Evolutionary conservation across 2,329 filamentous ascomycete species (phyloP), one percentile per base, ranked within the genome.

Genomic region (Fusarium burgessii): DNA sequence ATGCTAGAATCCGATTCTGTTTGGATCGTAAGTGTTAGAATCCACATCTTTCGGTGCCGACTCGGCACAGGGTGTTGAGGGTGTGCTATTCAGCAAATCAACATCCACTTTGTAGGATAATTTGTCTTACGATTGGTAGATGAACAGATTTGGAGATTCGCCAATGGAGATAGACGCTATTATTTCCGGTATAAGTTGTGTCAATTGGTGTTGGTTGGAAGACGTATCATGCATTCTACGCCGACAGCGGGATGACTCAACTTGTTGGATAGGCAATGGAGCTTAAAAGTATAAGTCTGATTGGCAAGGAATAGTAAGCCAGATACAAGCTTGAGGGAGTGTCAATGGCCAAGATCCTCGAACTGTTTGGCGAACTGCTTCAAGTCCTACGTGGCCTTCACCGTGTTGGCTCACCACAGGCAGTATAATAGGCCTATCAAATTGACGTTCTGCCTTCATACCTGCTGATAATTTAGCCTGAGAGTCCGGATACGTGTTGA

Each of bases 1-100:
- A 43, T 55, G 20, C 25, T 12, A 58, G 65, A 57, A 49, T 52
- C 57, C 36, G 60, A 41, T 49, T 57, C 43, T 62, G 43, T 42
- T 49, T 45, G 50, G 27, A 35, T 56, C 25, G 46, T 38, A 52
- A 66, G 64, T 72, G 59, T 43, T 40, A 27, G 56, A 54, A 63
- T 41, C 54, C 52, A 64, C 47, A 42, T 45, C 13, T 25, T 29
- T 72, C 69, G 69, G 69, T 56, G 46, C 69, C 69, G 69, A 71
- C 13, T 72, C 69, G 69, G 69, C 69, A 32, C 18, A 51, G 35
- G 23, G 11, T 17, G 45, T 27, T 20, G 49, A 43, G 25, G 38
- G 45, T 50, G 41, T 42, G 60, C 41, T 49, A 45, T 56, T 5
- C 6, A 55, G 35, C 47, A 41, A 41, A 47, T 20, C n/a, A 45